Conservation (phyloP, 768 basidiomycete species). For the Collybia sordida region DNA sequence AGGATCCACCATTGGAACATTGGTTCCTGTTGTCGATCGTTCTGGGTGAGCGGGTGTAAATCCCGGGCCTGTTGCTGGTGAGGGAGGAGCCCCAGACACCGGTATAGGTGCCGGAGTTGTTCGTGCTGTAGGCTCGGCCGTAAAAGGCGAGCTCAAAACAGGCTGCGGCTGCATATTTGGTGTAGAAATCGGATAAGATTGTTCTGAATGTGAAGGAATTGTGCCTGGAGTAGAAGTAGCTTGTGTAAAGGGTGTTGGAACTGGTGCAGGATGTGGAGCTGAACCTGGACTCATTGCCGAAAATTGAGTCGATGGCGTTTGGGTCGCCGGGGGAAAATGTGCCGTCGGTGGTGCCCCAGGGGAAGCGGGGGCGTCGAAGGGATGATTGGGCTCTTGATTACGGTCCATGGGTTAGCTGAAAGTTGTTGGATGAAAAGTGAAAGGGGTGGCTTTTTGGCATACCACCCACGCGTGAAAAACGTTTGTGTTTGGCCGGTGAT, state of each 20-base stretch:
- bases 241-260: neutral
- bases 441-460: neutral
- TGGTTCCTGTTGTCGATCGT: neutral
- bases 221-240: neutral
- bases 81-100: neutral
- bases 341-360: neutral
- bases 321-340: neutral
- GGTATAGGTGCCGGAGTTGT: neutral
- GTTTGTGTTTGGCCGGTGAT: slow-evolving; percentile 3
- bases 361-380: neutral
- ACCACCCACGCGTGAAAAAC: slow-evolving; percentile 7
- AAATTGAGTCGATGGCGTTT: neutral
- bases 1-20: no score
- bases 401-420: slow-evolving; percentile 8
- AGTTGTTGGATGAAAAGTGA: neutral
- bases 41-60: neutral
- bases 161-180: no score
- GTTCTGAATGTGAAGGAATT: neutral
- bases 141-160: no score
- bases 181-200: no score
- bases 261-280: neutral
- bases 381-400: slow-evolving; percentile 8
- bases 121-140: neutral
- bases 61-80: neutral
- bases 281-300: neutral